These are phyloP conservation scores for Pedinophyceae sp. DNA, from an alignment of 139 green algal species.

Conservation along the genomic window DNA sequence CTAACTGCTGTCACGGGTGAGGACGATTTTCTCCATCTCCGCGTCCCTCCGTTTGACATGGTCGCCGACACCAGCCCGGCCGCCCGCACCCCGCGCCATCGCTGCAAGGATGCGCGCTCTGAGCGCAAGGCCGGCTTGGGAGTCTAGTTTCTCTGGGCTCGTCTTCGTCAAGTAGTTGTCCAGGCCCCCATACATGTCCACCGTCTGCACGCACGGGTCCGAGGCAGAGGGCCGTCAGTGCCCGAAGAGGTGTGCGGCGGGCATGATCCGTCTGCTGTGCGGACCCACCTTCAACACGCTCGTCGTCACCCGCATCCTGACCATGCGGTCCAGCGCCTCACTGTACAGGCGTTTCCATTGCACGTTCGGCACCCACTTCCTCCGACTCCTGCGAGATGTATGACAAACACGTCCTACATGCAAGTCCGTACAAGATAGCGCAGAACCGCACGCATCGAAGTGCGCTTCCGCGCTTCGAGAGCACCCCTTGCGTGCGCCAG, in stretches of 20 bases:
- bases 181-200: constrained; percentile 68
- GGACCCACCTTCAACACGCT: constrained; percentile 37
- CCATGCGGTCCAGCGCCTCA: constrained; percentile 31
- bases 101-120: constrained; percentile 18
- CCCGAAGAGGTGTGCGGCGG: background rate
- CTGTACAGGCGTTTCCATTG: constrained; percentile 56
- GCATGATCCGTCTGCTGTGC: background rate
- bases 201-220: background rate
- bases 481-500: too few species aligned
- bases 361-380: constrained; percentile 61
- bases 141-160: constrained; percentile 39
- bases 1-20: too few species aligned
- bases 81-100: too few species aligned
- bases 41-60: too few species aligned
- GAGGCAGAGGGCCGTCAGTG: background rate
- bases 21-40: too few species aligned
- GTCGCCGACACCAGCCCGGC: too few species aligned
- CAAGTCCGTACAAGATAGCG: constrained; percentile 4
- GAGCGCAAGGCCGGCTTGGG: constrained; percentile 25
- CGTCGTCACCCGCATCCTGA: constrained; percentile 54
- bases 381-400: too few species aligned
- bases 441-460: too few species aligned
- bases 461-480: too few species aligned
- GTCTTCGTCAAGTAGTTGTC: constrained; percentile 69
- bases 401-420: constrained; percentile 49